These are phyloP conservation scores for Phytophthora foliorum DNA, from an alignment of 352 stramenopile genomes.

Conservation along the genomic window DNA sequence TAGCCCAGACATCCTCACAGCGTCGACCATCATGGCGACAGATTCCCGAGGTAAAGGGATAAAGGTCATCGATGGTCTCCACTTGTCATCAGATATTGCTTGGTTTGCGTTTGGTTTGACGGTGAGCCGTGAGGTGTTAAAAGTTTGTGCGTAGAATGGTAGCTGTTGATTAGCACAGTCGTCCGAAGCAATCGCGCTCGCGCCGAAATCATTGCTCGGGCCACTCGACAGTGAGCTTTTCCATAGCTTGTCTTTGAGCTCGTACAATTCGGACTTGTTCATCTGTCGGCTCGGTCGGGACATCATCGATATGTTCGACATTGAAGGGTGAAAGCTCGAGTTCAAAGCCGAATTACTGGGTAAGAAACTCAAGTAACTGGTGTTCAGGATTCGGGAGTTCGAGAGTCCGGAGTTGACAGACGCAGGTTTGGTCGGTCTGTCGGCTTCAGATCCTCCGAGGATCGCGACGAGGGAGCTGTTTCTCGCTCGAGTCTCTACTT, in stretches of 20 bases:
- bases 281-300: conserved; percentile 34
- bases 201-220: conserved; percentile 6
- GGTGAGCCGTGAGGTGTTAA: conserved; percentile 43
- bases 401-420: conserved; percentile 4
- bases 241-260: conserved; percentile 52
- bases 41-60: conserved; percentile 65
- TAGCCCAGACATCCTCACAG: conserved; percentile 58
- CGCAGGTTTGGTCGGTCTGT: neutral
- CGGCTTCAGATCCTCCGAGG: conserved; percentile 16
- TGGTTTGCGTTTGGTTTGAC: conserved; percentile 5
- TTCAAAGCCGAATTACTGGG: conserved; percentile 35
- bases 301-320: conserved; percentile 19
- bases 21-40: conserved; percentile 64
- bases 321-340: conserved; percentile 18
- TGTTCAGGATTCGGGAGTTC: conserved; percentile 6
- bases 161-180: conserved; percentile 24
- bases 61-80: conserved; percentile 30
- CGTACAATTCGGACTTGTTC: conserved; percentile 45
- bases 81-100: conserved; percentile 7
- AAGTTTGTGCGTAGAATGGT: conserved; percentile 47
- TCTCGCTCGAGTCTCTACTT: conserved; percentile 9
- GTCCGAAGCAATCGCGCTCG: neutral
- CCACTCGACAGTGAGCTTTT: conserved; percentile 39
- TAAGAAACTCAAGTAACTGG: conserved; percentile 37
- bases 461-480: conserved; percentile 23